phyloP scores from a whole-genome alignment of 2,329 filamentous ascomycete species.

The Tolypocladium capitatum region DNA sequence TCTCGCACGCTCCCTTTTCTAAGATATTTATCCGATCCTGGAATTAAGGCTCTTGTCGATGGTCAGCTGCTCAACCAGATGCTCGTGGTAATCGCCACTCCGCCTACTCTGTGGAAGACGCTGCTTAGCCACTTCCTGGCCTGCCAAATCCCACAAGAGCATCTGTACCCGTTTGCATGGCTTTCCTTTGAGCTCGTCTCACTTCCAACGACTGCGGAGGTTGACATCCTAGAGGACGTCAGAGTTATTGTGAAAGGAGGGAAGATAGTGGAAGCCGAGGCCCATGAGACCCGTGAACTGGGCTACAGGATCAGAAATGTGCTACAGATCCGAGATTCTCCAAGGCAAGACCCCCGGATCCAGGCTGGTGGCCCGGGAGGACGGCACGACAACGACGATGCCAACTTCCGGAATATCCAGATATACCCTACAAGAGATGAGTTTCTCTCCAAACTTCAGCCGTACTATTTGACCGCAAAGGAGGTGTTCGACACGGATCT shows the following conservation, averaged over 20 bases:
- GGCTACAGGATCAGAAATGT: slow-evolving; percentile 14
- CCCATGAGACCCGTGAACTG: no score
- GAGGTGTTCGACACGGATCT: no score
- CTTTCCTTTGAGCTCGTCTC: no score
- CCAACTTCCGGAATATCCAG: slow-evolving; percentile 44
- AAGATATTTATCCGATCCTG: slow-evolving; percentile 1
- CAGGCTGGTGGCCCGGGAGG: slow-evolving; percentile 37
- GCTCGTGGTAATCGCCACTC: slow-evolving; percentile 3
- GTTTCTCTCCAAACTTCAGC: slow-evolving; percentile 39
- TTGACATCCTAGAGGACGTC: no score
- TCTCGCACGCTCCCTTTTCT: not conserved
- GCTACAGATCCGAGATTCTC: slow-evolving; percentile 16
- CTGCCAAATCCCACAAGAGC: slow-evolving; percentile 18
- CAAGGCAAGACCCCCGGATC: not conserved
- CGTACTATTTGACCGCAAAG: slow-evolving; percentile 28
- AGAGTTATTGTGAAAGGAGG: no score
- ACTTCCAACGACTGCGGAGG: no score
- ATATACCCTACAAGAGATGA: slow-evolving; percentile 57
- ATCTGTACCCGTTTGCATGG: no score
- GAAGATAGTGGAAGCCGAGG: no score
- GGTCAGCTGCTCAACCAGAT: slow-evolving; percentile 4
- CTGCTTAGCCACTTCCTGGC: slow-evolving; percentile 15
- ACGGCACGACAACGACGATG: slow-evolving; percentile 61
- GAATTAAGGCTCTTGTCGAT: slow-evolving; percentile 3
- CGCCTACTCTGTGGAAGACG: slow-evolving; percentile 7